phyloP scores from a whole-genome alignment of 441 rosid genomes.

The Sinapis alba region DNA sequence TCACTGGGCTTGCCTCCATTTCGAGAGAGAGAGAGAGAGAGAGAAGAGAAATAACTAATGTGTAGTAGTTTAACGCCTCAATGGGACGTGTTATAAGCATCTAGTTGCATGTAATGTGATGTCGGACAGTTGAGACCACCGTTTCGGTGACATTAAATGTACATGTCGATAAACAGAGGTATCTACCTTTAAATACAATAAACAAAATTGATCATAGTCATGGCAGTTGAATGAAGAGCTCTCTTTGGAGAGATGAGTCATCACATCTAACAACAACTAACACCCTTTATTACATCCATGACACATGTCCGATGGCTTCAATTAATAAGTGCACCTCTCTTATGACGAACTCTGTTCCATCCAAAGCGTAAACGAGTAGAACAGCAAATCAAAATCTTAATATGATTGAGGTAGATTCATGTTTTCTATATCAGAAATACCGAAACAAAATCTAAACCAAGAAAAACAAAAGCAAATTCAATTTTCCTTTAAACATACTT shows the following conservation, averaged over 20 bases:
- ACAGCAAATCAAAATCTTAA: neutral
- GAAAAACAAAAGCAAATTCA: neutral
- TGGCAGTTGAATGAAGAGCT: neutral
- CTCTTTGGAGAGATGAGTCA: constrained; percentile 11
- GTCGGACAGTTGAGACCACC: constrained; percentile 8
- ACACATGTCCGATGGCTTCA: neutral
- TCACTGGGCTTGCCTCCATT: constrained; percentile 36
- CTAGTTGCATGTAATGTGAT: neutral
- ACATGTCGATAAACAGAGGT: neutral
- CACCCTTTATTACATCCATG: constrained; percentile 22
- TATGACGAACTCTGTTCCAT: neutral
- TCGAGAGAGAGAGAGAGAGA: neutral
- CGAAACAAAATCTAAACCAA: neutral
- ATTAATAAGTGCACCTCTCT: neutral
- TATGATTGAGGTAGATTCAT: neutral
- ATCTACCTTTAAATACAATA: neutral
- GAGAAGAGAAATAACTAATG: neutral
- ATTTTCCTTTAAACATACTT: neutral
- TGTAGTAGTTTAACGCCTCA: neutral
- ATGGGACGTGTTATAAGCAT: constrained; percentile 20
- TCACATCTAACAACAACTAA: constrained; percentile 22
- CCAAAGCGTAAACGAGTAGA: neutral
- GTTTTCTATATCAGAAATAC: neutral
- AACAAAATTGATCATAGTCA: neutral
- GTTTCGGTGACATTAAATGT: constrained; percentile 24